Evolutionary conservation across 441 rosid genomes (phyloP).

Genomic region (Brassica hybrid): DNA sequence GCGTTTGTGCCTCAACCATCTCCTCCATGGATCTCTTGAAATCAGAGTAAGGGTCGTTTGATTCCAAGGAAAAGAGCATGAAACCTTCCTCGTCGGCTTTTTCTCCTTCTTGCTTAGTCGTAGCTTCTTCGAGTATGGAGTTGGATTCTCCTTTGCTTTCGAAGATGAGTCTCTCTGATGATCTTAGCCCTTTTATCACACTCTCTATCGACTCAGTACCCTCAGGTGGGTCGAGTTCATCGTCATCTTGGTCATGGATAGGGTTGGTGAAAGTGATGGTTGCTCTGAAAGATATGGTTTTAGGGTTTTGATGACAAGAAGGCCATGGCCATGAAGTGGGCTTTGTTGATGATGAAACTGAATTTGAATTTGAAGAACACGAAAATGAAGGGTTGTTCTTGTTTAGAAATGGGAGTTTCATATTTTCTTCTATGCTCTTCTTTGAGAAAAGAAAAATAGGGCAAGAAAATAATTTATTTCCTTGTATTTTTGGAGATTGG

Average conservation of each 20-base stretch:
- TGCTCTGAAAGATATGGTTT: slow-evolving; percentile 68
- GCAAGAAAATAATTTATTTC: not conserved
- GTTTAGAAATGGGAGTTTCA: slow-evolving; percentile 60
- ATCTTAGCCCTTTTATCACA: slow-evolving; percentile 58
- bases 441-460: not conserved
- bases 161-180: slow-evolving; percentile 71
- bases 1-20: slow-evolving; percentile 77
- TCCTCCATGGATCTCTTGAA: slow-evolving; percentile 90
- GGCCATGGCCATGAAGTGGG: slow-evolving; percentile 82
- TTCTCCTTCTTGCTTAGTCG: not conserved
- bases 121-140: slow-evolving; percentile 65
- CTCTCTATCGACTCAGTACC: slow-evolving; percentile 52
- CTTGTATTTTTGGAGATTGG: slow-evolving; percentile 1
- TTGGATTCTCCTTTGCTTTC: slow-evolving; percentile 66
- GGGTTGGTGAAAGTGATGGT: slow-evolving; percentile 27
- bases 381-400: slow-evolving; percentile 35
- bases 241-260: slow-evolving; percentile 46
- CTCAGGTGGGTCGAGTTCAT: slow-evolving; percentile 46
- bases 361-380: slow-evolving; percentile 35
- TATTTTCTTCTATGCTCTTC: slow-evolving; percentile 21
- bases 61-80: slow-evolving; percentile 65
- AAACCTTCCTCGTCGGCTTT: slow-evolving; percentile 49
- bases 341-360: slow-evolving; percentile 36
- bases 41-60: slow-evolving; percentile 68
- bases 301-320: slow-evolving; percentile 67